Conservation (phyloP, 176 grass and related monocot species). For the Musa acuminata region DNA sequence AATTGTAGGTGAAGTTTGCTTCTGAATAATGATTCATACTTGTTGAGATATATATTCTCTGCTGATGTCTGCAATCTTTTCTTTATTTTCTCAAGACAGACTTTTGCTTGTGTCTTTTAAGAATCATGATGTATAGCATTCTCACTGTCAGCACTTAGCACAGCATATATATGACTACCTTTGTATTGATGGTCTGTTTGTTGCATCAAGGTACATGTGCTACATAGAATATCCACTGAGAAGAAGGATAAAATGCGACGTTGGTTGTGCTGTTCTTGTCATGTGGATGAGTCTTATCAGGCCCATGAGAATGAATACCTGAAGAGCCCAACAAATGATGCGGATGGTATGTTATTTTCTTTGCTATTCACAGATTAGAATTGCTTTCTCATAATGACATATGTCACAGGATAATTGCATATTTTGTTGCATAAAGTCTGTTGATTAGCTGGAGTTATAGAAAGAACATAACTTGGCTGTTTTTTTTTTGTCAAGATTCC, state of each 20-base stretch:
- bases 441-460: background rate
- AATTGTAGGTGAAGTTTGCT: no score
- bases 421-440: background rate
- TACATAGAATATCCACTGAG: background rate
- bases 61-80: no score
- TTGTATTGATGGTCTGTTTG: background rate
- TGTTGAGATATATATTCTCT: no score
- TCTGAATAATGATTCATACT: no score
- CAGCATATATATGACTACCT: background rate
- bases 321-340: background rate
- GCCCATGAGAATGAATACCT: background rate
- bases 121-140: no score
- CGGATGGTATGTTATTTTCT: background rate
- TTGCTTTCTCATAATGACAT: background rate
- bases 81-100: no score
- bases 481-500: background rate
- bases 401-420: background rate
- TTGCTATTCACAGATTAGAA: background rate
- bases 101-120: no score
- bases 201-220: background rate
- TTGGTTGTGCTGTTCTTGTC: background rate
- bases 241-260: slow-evolving; percentile 7
- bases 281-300: background rate
- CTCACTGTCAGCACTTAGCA: no score
- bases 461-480: background rate